Percentiles rank a stretch among this genome's conserved stretches.
Evolutionary conservation across 345 rosid species (phyloP).

Genomic region (Eutrema japonicum): DNA sequence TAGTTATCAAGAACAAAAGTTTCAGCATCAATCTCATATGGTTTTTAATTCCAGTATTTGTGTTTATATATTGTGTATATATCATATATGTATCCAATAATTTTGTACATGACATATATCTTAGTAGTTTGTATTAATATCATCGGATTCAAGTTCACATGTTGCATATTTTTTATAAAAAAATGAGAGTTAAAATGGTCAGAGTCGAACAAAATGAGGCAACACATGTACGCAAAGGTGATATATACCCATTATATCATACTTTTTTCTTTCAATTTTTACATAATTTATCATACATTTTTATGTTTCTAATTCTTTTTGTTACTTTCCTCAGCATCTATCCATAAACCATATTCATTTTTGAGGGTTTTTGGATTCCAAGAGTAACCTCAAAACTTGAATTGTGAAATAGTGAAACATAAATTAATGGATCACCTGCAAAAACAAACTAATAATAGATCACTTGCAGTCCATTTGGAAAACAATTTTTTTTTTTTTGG

Average conservation of each 20-base stretch:
- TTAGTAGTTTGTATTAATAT: background rate
- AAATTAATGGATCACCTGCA: background rate
- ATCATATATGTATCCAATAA: background rate
- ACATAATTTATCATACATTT: constrained; percentile 7
- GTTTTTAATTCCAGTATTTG: background rate
- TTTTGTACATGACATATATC: background rate
- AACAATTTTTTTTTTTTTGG: no score
- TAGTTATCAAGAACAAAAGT: background rate
- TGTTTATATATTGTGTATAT: background rate
- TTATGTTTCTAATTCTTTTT: background rate
- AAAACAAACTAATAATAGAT: constrained; percentile 6
- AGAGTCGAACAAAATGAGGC: background rate
- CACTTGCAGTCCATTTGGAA: constrained; percentile 3
- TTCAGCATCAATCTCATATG: background rate
- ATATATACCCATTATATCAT: background rate
- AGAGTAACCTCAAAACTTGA: no score
- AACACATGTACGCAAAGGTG: background rate
- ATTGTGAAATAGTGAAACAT: no score
- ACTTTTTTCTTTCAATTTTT: background rate
- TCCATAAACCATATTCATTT: background rate
- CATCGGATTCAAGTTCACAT: background rate
- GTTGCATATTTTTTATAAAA: background rate
- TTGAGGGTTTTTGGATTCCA: no score
- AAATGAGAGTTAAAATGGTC: background rate
- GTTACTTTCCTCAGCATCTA: background rate